Base-by-base conservation (phyloP, 2,329 filamentous ascomycete genomes). In the Colletotrichum eleusines region DNA sequence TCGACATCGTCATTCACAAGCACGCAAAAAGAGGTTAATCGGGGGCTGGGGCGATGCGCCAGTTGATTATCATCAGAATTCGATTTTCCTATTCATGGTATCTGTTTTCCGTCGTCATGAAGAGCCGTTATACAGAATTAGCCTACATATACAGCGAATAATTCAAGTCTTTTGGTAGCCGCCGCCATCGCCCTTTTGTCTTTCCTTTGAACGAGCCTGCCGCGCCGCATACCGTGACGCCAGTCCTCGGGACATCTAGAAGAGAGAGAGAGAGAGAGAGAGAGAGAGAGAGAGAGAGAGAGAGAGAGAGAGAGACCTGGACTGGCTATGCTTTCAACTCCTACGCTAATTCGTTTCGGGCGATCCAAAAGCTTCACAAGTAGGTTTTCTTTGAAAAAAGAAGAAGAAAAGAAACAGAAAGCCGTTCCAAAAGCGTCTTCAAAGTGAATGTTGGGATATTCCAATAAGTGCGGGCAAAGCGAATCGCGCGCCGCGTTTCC, bases 131-230 rank as follows among this genome's bases (percentile, higher is more conserved):
- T 70, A 69, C 66, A 72, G 66, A 60, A 65, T 72, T 70, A 72
- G 35, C 54, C 66, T 72, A 72, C 66, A 72, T 70, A 65, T 70
- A 70, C 69, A 72, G 46, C 61, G 61, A 65, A 53, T 35, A 58
- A 28, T 51, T 62, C 58, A 48, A 20, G 51, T 35, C 44, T 63
- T 69, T 71, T 63, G 31, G 57, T 60, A 54, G 51, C 64, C 63
- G 51, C 28, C 60, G 33, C 38, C 23, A 16, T 26, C 38, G 11
- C 20, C 58, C 20, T 20, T 4, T 12, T 12, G 6, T 31, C 1
- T 31, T 33, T n/a, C 5, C 2, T 26, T 26, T 16, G 23, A 18
- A 44, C 53, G 28, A 51, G 54, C 44, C 53, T 50, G 53, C 53
- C 46, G 31, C 18, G n/a, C n/a, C 35, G 28, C 38, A n/a, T 64